Evolutionary conservation across 768 basidiomycete genomes (phyloP).

Genomic region (Leccinum broughii): DNA sequence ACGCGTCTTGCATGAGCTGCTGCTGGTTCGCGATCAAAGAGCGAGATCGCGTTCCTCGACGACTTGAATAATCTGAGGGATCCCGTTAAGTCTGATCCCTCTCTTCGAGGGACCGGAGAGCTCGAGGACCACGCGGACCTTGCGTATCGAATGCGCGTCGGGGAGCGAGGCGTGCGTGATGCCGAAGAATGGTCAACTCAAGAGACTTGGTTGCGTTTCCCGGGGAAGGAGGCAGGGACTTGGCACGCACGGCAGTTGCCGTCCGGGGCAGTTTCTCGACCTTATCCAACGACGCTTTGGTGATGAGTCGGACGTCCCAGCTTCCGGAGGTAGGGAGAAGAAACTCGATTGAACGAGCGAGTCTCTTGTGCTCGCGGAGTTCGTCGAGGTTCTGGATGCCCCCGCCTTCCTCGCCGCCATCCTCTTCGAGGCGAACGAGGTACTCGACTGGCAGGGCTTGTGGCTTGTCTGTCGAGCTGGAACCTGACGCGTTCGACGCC

Average conservation of each 20-base stretch:
- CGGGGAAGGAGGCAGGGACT: conserved; percentile 33
- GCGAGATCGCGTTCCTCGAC: conserved; percentile 66
- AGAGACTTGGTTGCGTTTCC: conserved; percentile 39
- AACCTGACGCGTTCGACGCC: conserved; percentile 78
- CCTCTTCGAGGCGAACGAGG: conserved; percentile 71
- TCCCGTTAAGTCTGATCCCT: conserved; percentile 84
- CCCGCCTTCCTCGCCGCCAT: conserved; percentile 26
- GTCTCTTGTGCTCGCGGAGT: conserved; percentile 65
- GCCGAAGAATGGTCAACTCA: conserved; percentile 55
- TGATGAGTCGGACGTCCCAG: conserved; percentile 84
- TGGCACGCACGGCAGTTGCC: conserved; percentile 53
- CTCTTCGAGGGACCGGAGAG: conserved; percentile 66
- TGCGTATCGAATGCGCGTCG: conserved; percentile 75
- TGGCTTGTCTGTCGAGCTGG: conserved; percentile 76
- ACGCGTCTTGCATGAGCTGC: conserved; percentile 65
- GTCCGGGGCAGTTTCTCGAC: conserved; percentile 77
- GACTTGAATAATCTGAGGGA: conserved; percentile 65
- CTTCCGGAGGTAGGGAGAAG: conserved; percentile 71
- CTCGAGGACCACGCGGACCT: conserved; percentile 80
- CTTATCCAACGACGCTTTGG: conserved; percentile 70
- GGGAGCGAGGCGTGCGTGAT: conserved; percentile 71
- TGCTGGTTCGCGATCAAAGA: conserved; percentile 45
- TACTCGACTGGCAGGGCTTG: conserved; percentile 69
- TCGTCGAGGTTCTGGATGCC: conserved; percentile 57
- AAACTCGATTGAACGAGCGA: conserved; percentile 79